Evolutionary conservation across 23 red algal genomes (phyloP), one percentile per base, ranked within the genome.

Genomic region (Agarophyton chilense): DNA sequence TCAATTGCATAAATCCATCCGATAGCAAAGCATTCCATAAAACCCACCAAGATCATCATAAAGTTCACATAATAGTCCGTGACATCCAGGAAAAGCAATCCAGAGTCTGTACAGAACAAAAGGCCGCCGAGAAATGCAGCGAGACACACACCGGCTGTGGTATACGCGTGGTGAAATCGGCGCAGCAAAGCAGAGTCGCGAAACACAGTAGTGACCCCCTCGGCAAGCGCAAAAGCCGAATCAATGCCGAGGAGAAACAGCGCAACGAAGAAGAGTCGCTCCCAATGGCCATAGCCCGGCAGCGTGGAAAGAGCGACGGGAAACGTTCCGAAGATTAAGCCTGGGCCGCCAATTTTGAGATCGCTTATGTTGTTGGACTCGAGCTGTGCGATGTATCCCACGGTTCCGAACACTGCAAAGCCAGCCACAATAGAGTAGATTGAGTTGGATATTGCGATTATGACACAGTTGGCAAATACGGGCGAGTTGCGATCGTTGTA

Each of bases 1-100:
- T 91, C 56, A 31, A 79, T 70, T 17, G 61, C 87, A 66, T 91
- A 91, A 14, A 91, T 91, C 75, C 87, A 91, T 21, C 87, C 87
- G 22, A 91, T 42, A 0, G 76, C 72, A 68, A 91, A 91, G 21
- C 62, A 74, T 47, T 91, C 87, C 42, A 72, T 49, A 14, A 65
- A 67, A 26, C 87, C 87, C 43, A 91, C 74, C 21, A 91, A 28
- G 41, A 91, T 51, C 61, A 91, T 53, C 87, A 79, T 81, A 35
- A 88, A 88, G 32, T 88, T 77, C 19, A 88, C 57, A 34, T 88
- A 77, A 62, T 22, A 88, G 84, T 88, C 84, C 7, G 68, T 77
- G 17, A 70, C 87, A 52, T 91, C 87, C 24, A 91, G 44, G 29
- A 81, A 81, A 0, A 81, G 29, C 10, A 81, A 57, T 9, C 75